Evolutionary conservation across 305 asterid species (phyloP).

Genomic region (Plantago lanceolata): DNA sequence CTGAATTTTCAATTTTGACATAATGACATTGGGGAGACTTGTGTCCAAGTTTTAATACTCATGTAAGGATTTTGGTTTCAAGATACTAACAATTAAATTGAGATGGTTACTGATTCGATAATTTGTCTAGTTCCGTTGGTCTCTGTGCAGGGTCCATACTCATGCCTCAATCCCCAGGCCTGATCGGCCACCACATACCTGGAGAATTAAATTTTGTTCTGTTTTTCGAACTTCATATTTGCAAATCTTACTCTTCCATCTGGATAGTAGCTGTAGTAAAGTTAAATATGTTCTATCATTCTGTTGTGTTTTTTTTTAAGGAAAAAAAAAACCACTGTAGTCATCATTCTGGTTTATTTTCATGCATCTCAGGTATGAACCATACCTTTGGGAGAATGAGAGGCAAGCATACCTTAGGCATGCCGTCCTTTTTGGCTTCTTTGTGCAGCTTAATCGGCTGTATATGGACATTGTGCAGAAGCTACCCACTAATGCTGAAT

Average conservation of each 20-base stretch:
- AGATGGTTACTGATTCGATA: too few relatives aligned
- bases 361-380: constrained; percentile 66
- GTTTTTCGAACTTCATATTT: background rate
- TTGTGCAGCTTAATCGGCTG: constrained; percentile 87
- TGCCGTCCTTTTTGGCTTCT: constrained; percentile 89
- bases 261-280: background rate
- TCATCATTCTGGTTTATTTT: constrained; percentile 26
- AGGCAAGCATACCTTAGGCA: constrained; percentile 87
- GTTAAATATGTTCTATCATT: constrained; percentile 15
- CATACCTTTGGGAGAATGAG: constrained; percentile 93
- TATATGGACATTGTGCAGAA: constrained; percentile 68
- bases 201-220: too few relatives aligned
- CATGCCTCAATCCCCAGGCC: too few relatives aligned
- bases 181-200: too few relatives aligned
- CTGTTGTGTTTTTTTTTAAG: constrained; percentile 6
- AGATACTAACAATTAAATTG: too few relatives aligned
- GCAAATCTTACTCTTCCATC: background rate
- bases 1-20: too few relatives aligned
- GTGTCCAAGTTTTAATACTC: too few relatives aligned
- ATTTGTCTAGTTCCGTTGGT: too few relatives aligned
- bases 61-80: too few relatives aligned
- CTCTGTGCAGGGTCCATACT: too few relatives aligned
- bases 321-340: background rate
- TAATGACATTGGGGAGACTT: too few relatives aligned
- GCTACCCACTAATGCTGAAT: constrained; percentile 79